Evolutionary conservation across 305 asterid genomes (phyloP), one percentile per base, ranked within the genome.

Genomic region (Fraxinus dipetala): DNA sequence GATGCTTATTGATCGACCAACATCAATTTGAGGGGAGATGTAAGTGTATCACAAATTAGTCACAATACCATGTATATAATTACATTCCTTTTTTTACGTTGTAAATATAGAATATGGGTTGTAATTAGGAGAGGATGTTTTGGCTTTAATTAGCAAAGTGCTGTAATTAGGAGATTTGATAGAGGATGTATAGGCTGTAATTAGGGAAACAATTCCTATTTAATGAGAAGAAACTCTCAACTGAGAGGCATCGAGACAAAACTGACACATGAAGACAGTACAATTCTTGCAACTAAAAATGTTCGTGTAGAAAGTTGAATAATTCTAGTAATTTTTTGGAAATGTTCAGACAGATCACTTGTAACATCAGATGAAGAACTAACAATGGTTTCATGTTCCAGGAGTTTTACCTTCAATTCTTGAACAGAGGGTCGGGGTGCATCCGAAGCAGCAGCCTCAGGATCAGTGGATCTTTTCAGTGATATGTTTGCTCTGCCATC

Each of bases 401-500:
- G 48, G 43, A 20, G 59, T 26, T 34, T 51, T 85, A 91, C 99
- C 98, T 94, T 96, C 85, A 96, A 82, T 84, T 94, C 99, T 84
- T 94, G 90, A 78, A 94, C 82, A 83, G 99, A 81, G 82, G 99
- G 98, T 86, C 89, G 89, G 82, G 98, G 98, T 85, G 91, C 79
- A 78, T 94, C 98, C 34, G 96, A 26, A 77, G 89, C 76, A 82
- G 87, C 91, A 51, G 95, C 92, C 89, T 96, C 98, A 40, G 92
- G 91, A 87, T 96, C 98, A 0, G 89, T 94, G 20, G 98, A 96
- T 89, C 97, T 88, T 89, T 96, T 96, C 20, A 96, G 94, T 14
- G 98, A 96, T 84, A 96, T 92, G 89, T 96, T 96, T 16, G 99
- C 99, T 86, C 99, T 91, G 65, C 99, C 99, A 83, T 96, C 99